Conservation (phyloP, 1,284 basidiomycete species). For the Trichosporon sp. region DNA sequence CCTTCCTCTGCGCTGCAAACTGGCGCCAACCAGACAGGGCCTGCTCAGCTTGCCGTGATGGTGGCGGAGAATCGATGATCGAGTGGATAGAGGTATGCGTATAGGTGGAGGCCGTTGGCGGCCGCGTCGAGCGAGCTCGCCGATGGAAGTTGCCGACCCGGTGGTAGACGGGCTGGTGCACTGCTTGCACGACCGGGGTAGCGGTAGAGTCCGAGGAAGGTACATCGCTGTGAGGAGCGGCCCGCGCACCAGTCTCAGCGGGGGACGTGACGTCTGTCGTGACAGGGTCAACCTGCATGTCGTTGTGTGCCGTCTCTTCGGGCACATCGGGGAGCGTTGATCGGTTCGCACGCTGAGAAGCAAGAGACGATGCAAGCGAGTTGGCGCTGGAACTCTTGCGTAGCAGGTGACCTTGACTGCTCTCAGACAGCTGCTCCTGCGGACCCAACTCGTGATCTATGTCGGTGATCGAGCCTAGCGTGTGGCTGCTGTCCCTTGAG, state of each 20-base stretch:
- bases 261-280: not conserved
- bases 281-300: not conserved
- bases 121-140: not conserved
- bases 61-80: not conserved
- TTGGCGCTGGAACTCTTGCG: not conserved
- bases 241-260: not conserved
- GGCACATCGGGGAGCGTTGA: not conserved
- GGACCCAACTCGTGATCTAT: not conserved
- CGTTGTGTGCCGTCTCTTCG: not conserved
- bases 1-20: not conserved
- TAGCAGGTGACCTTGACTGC: not conserved
- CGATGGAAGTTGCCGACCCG: not conserved
- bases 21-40: not conserved
- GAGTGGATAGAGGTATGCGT: not conserved
- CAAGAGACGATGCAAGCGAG: not conserved
- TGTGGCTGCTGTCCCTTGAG: not conserved
- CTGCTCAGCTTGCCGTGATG: not conserved
- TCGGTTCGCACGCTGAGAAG: not conserved
- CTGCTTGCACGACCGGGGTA: not conserved
- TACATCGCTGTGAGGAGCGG: not conserved
- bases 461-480: not conserved
- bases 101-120: not conserved
- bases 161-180: not conserved
- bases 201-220: not conserved
- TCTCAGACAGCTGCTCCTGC: not conserved